Evolutionary conservation across 176 grass and related monocot genomes (phyloP).

Genomic region (Pharus latifolius): DNA sequence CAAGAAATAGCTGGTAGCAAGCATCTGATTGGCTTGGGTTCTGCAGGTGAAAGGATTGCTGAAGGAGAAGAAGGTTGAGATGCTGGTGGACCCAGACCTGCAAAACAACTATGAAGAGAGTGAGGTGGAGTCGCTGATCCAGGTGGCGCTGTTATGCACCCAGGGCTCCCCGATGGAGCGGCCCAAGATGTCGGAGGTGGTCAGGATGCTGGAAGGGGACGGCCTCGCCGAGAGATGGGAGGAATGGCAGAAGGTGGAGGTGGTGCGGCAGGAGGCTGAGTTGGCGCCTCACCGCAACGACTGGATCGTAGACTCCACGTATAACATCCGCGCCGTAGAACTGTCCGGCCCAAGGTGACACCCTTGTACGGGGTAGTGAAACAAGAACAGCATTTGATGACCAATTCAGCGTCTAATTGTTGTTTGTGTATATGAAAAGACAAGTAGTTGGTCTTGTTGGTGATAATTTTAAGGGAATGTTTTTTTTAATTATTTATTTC

Average conservation of each 20-base stretch:
- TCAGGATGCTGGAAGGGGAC: constrained; percentile 73
- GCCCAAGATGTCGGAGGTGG: constrained; percentile 71
- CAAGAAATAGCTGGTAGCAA: constrained; percentile 4
- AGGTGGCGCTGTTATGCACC: constrained; percentile 64
- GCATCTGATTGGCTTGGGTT: constrained; percentile 11
- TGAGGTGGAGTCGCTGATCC: constrained; percentile 64
- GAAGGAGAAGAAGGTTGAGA: constrained; percentile 46
- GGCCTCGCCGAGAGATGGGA: constrained; percentile 62
- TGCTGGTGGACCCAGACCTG: constrained; percentile 55
- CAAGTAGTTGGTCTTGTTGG: constrained; percentile 26
- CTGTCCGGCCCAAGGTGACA: constrained; percentile 66
- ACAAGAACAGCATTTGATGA: not conserved
- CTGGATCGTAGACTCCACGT: constrained; percentile 50
- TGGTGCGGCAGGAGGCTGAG: constrained; percentile 46
- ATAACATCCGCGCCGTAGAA: constrained; percentile 45
- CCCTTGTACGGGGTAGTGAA: not conserved
- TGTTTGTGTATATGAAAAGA: constrained; percentile 40
- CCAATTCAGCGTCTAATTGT: constrained; percentile 24
- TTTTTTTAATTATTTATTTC: not conserved
- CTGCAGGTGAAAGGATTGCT: constrained; percentile 48
- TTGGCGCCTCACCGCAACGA: constrained; percentile 14
- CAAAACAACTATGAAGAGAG: constrained; percentile 33
- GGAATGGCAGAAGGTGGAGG: constrained; percentile 72
- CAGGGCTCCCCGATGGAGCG: constrained; percentile 60
- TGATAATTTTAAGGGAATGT: not conserved